Evolutionary conservation across 352 stramenopile genomes (phyloP).

Genomic region (Phytophthora aleatoria): DNA sequence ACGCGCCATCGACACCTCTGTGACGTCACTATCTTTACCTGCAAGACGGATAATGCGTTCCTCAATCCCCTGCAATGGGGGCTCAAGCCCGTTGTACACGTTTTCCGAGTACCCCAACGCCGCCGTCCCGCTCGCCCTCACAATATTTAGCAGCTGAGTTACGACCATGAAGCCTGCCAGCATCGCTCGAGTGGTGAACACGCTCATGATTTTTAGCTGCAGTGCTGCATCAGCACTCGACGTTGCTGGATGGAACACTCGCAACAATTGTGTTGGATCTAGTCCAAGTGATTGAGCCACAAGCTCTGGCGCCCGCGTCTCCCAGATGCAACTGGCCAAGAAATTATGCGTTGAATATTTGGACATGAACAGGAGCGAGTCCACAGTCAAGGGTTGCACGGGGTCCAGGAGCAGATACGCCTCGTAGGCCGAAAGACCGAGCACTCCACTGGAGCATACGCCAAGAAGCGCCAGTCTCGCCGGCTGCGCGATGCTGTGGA

Average conservation of each 20-base stretch:
- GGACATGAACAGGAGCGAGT: conserved; percentile 52
- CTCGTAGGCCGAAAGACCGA: conserved; percentile 58
- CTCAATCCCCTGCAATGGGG: conserved; percentile 52
- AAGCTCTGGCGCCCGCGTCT: conserved; percentile 48
- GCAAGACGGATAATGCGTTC: conserved; percentile 69
- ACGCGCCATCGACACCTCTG: conserved; percentile 65
- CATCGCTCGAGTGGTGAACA: conserved; percentile 55
- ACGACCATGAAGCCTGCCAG: conserved; percentile 70
- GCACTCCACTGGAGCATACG: conserved; percentile 48
- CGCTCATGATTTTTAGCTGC: conserved; percentile 45
- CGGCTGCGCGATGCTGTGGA: conserved; percentile 54
- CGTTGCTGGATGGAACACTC: conserved; percentile 34
- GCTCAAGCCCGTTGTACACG: conserved; percentile 55
- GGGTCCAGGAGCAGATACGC: conserved; percentile 48
- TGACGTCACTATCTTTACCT: conserved; percentile 61
- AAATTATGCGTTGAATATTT: conserved; percentile 70
- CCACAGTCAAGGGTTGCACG: conserved; percentile 22
- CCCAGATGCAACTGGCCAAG: conserved; percentile 68
- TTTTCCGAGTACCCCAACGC: conserved; percentile 53
- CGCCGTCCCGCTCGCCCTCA: conserved; percentile 49
- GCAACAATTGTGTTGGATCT: conserved; percentile 40
- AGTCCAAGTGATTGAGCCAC: conserved; percentile 50
- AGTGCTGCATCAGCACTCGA: conserved; percentile 42
- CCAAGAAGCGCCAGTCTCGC: conserved; percentile 49
- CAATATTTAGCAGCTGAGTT: conserved; percentile 68